phyloP scores from a whole-genome alignment of 805 yeast species.

The Candida verbasci region DNA sequence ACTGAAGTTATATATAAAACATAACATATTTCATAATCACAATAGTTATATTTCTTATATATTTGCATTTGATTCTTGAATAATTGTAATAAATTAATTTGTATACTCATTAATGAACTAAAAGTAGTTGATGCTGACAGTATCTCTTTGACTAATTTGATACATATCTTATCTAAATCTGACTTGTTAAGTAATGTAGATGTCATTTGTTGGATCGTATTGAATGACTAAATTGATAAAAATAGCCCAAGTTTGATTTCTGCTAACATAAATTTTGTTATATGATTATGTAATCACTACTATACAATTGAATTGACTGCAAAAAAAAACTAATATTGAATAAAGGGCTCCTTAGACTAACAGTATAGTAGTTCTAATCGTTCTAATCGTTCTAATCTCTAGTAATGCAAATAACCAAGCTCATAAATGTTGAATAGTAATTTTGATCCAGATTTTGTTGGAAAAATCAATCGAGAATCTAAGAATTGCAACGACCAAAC shows the following conservation, averaged over 20 bases:
- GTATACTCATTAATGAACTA: constrained; percentile 20
- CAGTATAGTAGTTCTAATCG: too few relatives aligned
- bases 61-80: constrained; percentile 30
- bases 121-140: neutral
- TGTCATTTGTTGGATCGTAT: too few relatives aligned
- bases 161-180: constrained; percentile 1
- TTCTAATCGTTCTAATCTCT: too few relatives aligned
- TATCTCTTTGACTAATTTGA: constrained; percentile 1
- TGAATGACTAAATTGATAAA: neutral
- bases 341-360: too few relatives aligned
- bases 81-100: constrained; percentile 29
- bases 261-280: too few relatives aligned
- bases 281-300: neutral
- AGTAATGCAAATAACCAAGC: too few relatives aligned
- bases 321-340: too few relatives aligned
- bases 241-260: too few relatives aligned
- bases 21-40: constrained; percentile 36
- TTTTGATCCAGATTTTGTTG: too few relatives aligned
- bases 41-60: constrained; percentile 22
- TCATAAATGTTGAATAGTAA: too few relatives aligned
- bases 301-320: neutral
- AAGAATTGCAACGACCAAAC: too few relatives aligned
- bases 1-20: constrained; percentile 18
- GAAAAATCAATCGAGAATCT: too few relatives aligned
- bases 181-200: neutral